These are phyloP conservation scores for Beauveria sp. DNA, from an alignment of 2,329 filamentous ascomycete species.

Conservation along the genomic window DNA sequence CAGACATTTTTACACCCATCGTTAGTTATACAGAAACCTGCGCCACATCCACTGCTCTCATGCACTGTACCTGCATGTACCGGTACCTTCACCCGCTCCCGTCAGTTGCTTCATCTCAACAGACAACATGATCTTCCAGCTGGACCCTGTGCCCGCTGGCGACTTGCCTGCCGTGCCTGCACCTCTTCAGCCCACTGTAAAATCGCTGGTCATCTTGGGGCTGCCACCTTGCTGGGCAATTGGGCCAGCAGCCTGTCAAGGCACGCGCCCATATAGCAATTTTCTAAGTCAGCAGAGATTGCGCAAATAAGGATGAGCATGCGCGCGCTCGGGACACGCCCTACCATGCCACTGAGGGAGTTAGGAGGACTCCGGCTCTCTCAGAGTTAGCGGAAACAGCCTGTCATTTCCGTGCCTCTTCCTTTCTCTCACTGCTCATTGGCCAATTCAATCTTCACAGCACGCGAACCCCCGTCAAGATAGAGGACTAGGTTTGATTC, in stretches of 20 bases:
- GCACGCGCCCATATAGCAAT: too few relatives aligned
- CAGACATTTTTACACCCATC: neutral
- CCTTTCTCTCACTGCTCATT: neutral
- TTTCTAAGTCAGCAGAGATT: too few relatives aligned
- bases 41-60: neutral
- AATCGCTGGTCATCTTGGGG: neutral
- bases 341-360: too few relatives aligned
- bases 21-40: neutral
- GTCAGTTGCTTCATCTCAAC: neutral
- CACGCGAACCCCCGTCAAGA: neutral
- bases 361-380: too few relatives aligned
- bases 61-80: constrained; percentile 6
- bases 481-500: too few relatives aligned
- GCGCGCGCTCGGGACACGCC: too few relatives aligned
- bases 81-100: neutral
- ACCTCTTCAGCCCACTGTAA: neutral
- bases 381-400: neutral
- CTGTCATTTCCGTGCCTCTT: neutral
- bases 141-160: neutral
- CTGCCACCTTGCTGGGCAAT: neutral
- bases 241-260: neutral
- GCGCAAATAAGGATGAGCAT: too few relatives aligned
- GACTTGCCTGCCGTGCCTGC: neutral
- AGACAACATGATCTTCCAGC: neutral
- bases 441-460: neutral